phyloP scores from a whole-genome alignment of 169 alveolate genomes.

The Plasmodium cynomolgi region DNA sequence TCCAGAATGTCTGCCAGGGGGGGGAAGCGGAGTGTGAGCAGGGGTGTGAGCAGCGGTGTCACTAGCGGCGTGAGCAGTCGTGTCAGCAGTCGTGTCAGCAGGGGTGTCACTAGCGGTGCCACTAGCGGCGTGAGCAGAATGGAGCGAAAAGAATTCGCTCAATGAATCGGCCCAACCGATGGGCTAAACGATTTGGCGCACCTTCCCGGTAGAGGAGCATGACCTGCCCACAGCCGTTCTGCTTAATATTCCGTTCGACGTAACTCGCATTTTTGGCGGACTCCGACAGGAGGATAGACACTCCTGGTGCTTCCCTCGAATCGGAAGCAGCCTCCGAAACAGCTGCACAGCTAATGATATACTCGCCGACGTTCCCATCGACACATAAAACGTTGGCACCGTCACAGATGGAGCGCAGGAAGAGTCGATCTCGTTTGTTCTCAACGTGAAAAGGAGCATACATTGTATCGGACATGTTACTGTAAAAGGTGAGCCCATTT shows the following conservation, averaged over 20 bases:
- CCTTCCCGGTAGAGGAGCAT: slow-evolving; percentile 46
- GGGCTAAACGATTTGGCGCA: neutral
- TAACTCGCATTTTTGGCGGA: slow-evolving; percentile 32
- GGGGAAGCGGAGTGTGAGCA: neutral
- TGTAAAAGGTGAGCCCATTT: slow-evolving; percentile 25
- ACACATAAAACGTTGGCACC: slow-evolving; percentile 18
- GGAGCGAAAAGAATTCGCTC: neutral
- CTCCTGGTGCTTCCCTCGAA: neutral
- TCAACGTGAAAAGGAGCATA: slow-evolving; percentile 32
- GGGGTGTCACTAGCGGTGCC: too few species aligned
- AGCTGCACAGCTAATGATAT: slow-evolving; percentile 30
- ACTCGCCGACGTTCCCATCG: slow-evolving; percentile 62
- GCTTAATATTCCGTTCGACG: neutral
- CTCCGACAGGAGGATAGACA: slow-evolving; percentile 25
- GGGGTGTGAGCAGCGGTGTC: neutral
- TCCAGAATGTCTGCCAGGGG: slow-evolving; percentile 34
- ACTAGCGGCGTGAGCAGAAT: neutral
- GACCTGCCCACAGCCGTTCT: slow-evolving; percentile 13
- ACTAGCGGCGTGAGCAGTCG: too few species aligned
- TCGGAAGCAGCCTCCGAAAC: neutral
- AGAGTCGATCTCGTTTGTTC: slow-evolving; percentile 36
- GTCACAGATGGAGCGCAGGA: slow-evolving; percentile 9
- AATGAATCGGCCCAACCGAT: neutral
- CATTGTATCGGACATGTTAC: slow-evolving; percentile 9
- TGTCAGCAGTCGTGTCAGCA: neutral